Base-by-base conservation (phyloP, 305 asterid genomes). In the Solanum hybrid region DNA sequence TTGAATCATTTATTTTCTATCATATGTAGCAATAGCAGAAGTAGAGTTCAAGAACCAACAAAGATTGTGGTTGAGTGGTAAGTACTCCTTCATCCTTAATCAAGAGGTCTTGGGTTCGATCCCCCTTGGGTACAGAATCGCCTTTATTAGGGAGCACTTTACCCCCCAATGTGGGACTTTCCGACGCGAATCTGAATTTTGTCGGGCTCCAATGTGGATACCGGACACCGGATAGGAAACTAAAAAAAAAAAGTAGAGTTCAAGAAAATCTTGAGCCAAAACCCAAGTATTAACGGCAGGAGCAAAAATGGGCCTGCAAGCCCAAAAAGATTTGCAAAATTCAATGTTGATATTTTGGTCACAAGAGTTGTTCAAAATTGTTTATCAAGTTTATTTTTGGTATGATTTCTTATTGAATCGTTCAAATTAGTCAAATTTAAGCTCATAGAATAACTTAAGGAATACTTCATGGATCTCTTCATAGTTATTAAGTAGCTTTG, bases 171-270 rank as follows among this genome's bases (percentile, higher is more conserved):
- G 70, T 57, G 0, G 24, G 70, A 57, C 24, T 17, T 57, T 3
- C 1, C 10, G 0, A 0, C 0, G 4, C 24, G 4, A 57, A 17
- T 6, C 2, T 1, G 4, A 6, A 57, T 57, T 20, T 17, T 6
- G 70, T 57, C 4, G 10, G 1, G 70, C 4, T 57, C 70, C 24
- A 57, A 57, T 57, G 2, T 57, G 3, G 70, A 2, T 57, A 57
- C 10, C 0, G 4, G 4, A 57, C 70, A 57, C 70, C 10, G 24
- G 4, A 1, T 57, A 3, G 70, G 2, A 57, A 57, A 57, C 4
- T 0, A 4, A 41, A 57, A 17, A 51, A 51, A 41, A 17, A 57
- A 57, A 6, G 41, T 20, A 20, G 70, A 57, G 10, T 57, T 57
- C 70, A 57, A 57, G 24, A 57, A 57, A 57, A 57, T 57, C 24